Evolutionary conservation across 768 basidiomycete genomes (phyloP).

Genomic region (Naganishia antarctica): DNA sequence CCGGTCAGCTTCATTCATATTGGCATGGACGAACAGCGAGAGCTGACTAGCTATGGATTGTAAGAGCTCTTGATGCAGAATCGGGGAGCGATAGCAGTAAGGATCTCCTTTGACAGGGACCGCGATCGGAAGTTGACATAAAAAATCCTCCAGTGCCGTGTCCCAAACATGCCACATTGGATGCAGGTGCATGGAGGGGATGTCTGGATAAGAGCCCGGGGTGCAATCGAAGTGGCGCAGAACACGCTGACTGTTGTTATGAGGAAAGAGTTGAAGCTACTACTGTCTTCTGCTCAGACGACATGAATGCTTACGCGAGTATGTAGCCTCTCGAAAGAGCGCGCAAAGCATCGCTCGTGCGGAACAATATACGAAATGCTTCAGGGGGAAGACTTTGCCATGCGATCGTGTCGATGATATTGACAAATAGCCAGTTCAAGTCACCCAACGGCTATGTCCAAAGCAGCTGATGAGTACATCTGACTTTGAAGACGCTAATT

Average conservation of each 20-base stretch:
- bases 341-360: conserved; percentile 16
- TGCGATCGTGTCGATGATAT: conserved; percentile 28
- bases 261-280: neutral
- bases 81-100: conserved; percentile 28
- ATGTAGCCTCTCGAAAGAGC: conserved; percentile 26
- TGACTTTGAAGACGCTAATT: too few relatives aligned
- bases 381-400: conserved; percentile 23
- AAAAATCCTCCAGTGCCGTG: conserved; percentile 26
- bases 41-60: conserved; percentile 25
- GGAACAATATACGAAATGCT: conserved; percentile 23
- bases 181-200: conserved; percentile 28
- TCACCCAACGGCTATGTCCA: conserved; percentile 26
- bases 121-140: conserved; percentile 20
- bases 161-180: conserved; percentile 30
- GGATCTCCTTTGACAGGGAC: neutral
- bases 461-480: too few relatives aligned
- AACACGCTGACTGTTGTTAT: conserved; percentile 21
- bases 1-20: neutral
- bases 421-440: conserved; percentile 26
- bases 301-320: conserved; percentile 17
- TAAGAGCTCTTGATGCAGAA: conserved; percentile 19
- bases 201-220: conserved; percentile 24
- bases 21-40: conserved; percentile 6
- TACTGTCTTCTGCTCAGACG: neutral
- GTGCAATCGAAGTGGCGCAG: conserved; percentile 26